Evolutionary conservation across 345 rosid species (phyloP), one percentile per base, ranked within the genome.

Genomic region (Adansonia digitata): DNA sequence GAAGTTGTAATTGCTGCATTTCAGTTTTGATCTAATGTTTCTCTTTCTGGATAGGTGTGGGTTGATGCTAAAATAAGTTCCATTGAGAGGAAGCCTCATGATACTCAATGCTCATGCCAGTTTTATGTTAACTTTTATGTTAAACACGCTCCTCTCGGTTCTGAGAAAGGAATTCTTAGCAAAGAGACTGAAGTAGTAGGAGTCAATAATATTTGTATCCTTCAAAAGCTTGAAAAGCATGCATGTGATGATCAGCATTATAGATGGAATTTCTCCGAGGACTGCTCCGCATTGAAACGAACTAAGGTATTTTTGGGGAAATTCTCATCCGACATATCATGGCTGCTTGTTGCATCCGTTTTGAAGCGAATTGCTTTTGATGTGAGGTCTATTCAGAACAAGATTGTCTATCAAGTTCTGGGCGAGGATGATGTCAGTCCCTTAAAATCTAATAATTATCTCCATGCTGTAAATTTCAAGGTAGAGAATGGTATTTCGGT

Each of bases 21-120:
- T n/a, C 59, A 5, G 55, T 9, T 66, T 55, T 60, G 59, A 68
- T 46, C 31, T 64, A 39, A 17, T 8, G 17, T n/a, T 71, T 73
- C 22, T 72, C 13, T 77, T 74, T 82, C 40, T 75, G 20, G 20
- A 72, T 71, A 91, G 95, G 92, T 89, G 14, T 91, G 88, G 97
- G 66, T 88, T 69, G 97, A 94, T 87, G 98, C 90, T 72, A 86
- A 78, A 77, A 91, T 92, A 78, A 85, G 80, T 73, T 88, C 95
- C 11, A 84, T 94, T 26, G 85, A 91, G 88, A 86, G 98, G 78
- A 87, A 80, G 81, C 94, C 89, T 66, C 97, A 92, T 68, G 88
- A 82, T 59, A 59, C 82, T 14, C 78, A 82, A 46, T 94, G 97
- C 80, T 79, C 64, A 29, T 94, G 97, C 80, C 81, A 82, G 70